phyloP scores from a whole-genome alignment of 1,284 basidiomycete species.

The Hypsizygus ulmarius region DNA sequence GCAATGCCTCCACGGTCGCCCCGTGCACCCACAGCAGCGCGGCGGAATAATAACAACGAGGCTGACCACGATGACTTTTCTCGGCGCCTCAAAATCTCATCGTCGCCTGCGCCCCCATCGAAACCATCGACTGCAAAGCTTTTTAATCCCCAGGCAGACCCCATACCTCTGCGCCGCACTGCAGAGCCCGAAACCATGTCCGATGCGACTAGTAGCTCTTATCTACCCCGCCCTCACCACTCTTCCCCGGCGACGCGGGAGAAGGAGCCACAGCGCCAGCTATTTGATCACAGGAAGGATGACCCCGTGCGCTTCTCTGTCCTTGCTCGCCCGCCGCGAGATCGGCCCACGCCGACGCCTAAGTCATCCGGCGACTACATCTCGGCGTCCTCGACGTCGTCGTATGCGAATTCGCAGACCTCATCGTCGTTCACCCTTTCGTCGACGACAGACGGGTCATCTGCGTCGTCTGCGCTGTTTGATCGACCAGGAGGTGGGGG shows the following conservation, averaged over 20 bases:
- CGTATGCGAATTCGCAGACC: conserved; percentile 68
- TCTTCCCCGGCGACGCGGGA: conserved; percentile 32
- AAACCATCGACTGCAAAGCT: conserved; percentile 42
- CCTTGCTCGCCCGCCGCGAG: conserved; percentile 47
- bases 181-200: conserved; percentile 62
- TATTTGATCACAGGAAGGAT: conserved; percentile 84
- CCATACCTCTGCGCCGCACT: conserved; percentile 58
- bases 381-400: conserved; percentile 74
- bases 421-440: conserved; percentile 77
- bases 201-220: conserved; percentile 51
- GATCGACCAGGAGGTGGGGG: conserved; percentile 39
- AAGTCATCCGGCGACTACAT: conserved; percentile 67
- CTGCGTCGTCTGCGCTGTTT: conserved; percentile 65
- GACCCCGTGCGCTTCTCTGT: conserved; percentile 80
- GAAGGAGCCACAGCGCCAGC: conserved; percentile 47
- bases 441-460: conserved; percentile 73
- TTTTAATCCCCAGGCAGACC: conserved; percentile 69
- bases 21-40: conserved; percentile 19
- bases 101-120: conserved; percentile 41
- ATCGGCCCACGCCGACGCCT: conserved; percentile 44
- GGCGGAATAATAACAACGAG: conserved; percentile 28
- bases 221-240: conserved; percentile 45
- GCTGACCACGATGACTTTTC: conserved; percentile 70
- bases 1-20: conserved; percentile 22
- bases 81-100: conserved; percentile 63